Evolutionary conservation across 1,284 basidiomycete species (phyloP), one percentile per base, ranked within the genome.

Genomic region (Ganoderma resinaceum): DNA sequence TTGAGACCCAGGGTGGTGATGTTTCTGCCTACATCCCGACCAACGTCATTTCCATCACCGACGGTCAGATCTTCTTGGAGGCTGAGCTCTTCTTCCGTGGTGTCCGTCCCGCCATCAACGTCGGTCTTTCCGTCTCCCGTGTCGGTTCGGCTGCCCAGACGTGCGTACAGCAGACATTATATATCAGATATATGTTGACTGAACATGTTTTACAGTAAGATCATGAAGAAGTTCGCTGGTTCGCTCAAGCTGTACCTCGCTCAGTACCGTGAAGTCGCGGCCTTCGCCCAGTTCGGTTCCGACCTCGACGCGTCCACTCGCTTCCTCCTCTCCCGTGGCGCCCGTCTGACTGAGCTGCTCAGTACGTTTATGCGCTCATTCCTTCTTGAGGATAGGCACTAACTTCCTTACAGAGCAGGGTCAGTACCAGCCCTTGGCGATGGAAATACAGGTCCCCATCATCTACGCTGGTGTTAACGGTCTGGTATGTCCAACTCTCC

Each of bases 1-100:
- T 99, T 83, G 97, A 99, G 89, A 99, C 97, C 80, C 97, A 99
- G 87, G 97, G 97, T 92, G 97, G 97, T 93, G 97, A 99, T 91
- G 97, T 99, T 81, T 99, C 96, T 66, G 96, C 96, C 62, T 98
- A 98, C 86, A 98, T 98, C 80, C 92, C 92, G 68, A 93, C 92
- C 63, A 91, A 94, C 82, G 91, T 98, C 82, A 98, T 98, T 81
- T 98, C 96, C 78, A 98, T 98, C 82, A 98, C 96, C 72, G 96
- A 98, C 80, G 96, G 96, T 80, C 96, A 98, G 85, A 97, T 98
- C 86, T 98, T 98, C 94, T 93, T 98, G 92, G 96, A 98, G 84
- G 96, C 96, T 78, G 96, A 98, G 83, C 92, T 97, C 80, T 97
- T 98, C 95, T 98, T 98, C 96, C 96, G 97, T 89, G 96, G 97